Evolutionary conservation across 345 rosid species (phyloP).

Genomic region (Citrus mangshanensis): DNA sequence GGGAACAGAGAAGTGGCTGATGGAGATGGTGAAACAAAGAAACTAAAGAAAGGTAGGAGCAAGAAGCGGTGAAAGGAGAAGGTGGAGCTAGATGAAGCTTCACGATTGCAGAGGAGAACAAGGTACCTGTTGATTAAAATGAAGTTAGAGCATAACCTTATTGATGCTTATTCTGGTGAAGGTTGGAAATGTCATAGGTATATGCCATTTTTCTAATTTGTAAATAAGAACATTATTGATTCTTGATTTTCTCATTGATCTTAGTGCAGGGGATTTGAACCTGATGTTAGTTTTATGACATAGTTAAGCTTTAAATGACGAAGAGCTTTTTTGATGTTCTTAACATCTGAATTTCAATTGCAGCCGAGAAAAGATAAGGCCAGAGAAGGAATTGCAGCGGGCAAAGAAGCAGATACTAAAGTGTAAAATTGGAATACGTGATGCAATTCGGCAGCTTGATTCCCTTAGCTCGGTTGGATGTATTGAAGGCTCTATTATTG

Average conservation of each 20-base stretch:
- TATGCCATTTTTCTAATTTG: slow-evolving; percentile 4
- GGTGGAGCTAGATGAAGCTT: slow-evolving; percentile 64
- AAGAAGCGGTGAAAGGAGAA: slow-evolving; percentile 41
- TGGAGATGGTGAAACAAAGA: slow-evolving; percentile 31
- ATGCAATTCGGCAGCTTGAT: slow-evolving; percentile 73
- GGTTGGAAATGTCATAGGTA: slow-evolving; percentile 99
- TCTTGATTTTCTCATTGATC: background rate
- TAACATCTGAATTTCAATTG: slow-evolving; percentile 15
- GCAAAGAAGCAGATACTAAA: slow-evolving; percentile 80
- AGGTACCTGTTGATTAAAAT: slow-evolving; percentile 85
- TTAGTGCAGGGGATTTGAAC: background rate
- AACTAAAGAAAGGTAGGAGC: slow-evolving; percentile 39
- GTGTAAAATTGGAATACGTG: slow-evolving; percentile 96
- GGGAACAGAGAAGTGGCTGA: slow-evolving; percentile 25
- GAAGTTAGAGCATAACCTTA: slow-evolving; percentile 96
- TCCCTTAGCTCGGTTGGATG: slow-evolving; percentile 76
- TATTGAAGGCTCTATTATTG: slow-evolving; percentile 77
- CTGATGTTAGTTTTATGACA: background rate
- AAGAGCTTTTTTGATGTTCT: background rate
- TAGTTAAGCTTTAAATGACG: background rate
- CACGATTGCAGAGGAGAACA: slow-evolving; percentile 82
- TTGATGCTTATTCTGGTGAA: slow-evolving; percentile 93
- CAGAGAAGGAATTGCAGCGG: slow-evolving; percentile 84
- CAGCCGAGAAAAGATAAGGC: slow-evolving; percentile 95
- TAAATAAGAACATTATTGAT: background rate